phyloP scores from a whole-genome alignment of 2,329 filamentous ascomycete genomes.

The Pseudocercospora macadamiae region DNA sequence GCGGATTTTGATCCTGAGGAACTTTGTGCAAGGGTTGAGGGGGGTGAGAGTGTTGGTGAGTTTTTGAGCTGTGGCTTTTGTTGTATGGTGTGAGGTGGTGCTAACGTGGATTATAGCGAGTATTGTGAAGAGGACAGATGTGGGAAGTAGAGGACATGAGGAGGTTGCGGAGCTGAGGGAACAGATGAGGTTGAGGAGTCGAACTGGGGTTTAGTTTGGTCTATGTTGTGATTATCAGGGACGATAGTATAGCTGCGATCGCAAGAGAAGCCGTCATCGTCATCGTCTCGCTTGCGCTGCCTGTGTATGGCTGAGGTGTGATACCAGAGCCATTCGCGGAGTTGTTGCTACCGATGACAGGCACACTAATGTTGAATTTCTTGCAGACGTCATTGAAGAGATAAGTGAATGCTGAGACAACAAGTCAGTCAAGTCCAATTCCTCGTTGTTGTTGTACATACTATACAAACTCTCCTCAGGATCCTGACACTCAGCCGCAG shows the following conservation, averaged over 20 bases:
- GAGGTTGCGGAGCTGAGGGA: background rate
- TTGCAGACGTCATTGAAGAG: background rate
- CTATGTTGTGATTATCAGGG: background rate
- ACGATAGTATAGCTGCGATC: background rate
- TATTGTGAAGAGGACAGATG: slow-evolving; percentile 16
- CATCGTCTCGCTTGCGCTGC: background rate
- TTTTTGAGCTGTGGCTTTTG: too few relatives aligned
- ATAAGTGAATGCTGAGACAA: slow-evolving; percentile 10
- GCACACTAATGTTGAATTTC: slow-evolving; percentile 8
- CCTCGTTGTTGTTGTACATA: too few relatives aligned
- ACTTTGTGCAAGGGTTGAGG: slow-evolving; percentile 35
- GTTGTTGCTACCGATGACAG: background rate
- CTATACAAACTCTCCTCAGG: too few relatives aligned
- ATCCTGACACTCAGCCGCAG: too few relatives aligned
- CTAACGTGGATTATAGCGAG: background rate
- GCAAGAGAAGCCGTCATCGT: background rate
- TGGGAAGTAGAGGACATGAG: slow-evolving; percentile 4
- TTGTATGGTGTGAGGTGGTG: background rate
- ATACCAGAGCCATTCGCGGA: too few relatives aligned
- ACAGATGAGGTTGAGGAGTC: slow-evolving; percentile 5
- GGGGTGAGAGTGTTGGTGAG: slow-evolving; percentile 29
- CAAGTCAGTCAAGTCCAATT: too few relatives aligned
- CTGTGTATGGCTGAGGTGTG: background rate
- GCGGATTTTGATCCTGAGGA: slow-evolving; percentile 52
- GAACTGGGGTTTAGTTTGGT: background rate